Evolutionary conservation across 352 stramenopile species (phyloP), one percentile per base, ranked within the genome.

Genomic region (Phytophthora ohioensis): DNA sequence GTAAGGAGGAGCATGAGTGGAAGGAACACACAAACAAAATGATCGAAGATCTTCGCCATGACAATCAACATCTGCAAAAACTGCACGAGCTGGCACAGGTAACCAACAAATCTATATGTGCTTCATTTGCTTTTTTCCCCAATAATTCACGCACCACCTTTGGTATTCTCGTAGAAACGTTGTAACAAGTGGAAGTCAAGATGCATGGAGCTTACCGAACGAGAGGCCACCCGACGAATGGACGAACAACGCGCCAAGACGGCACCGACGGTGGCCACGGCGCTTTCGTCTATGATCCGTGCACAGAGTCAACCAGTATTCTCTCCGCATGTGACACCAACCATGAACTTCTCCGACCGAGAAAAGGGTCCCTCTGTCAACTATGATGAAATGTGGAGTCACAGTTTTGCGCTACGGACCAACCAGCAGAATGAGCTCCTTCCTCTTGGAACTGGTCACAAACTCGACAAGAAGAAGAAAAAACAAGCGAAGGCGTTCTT

Each of bases 311-410:
- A 89, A 21, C 79, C 82, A 4, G 57, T 34, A 38, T 63, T 82
- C 21, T 21, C 53, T 17, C 52, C 38, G 3, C 54, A 57, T 32
- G 41, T 57, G 15, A 58, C 62, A 27, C 38, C 56, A 35, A 57
- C 57, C 7, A 56, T 45, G n/a, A 72, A 51, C 32, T 75, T 71
- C 35, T 62, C 69, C 38, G 67, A 49, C 36, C 64, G 69, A 43
- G 52, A 73, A 35, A 65, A 59, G 9, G 48, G 31, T 10, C 49
- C 57, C 4, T 35, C 32, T 3, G 46, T 75, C 17, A 87, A 90
- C 53, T 91, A 77, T 21, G 69, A 90, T 57, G 85, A 90, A 66
- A 87, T 92, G 76, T 92, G 85, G 83, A 91, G 76, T 36, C 81
- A 80, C 7, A 86, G 78, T 53, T 75, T 88, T 32, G 59, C 66